phyloP scores from a whole-genome alignment of 129 eudicot genomes.

The Lactuca saligna region DNA sequence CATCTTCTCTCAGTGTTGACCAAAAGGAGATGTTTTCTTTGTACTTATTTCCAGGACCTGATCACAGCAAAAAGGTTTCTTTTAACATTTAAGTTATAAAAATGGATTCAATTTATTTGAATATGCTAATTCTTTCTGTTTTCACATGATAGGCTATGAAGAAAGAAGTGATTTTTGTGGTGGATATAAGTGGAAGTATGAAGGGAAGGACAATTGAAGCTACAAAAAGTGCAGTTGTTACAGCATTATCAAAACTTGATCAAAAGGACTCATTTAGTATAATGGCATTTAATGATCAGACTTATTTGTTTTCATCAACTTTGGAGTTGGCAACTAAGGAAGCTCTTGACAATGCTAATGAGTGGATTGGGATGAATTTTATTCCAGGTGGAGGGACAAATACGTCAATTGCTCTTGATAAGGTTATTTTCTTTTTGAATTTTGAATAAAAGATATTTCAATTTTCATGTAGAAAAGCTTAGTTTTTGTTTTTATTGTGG shows the following conservation, averaged over 20 bases:
- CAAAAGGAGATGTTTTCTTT: slow-evolving; percentile 68
- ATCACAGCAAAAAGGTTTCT: slow-evolving; percentile 57
- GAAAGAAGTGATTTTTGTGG: slow-evolving; percentile 67
- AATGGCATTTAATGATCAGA: slow-evolving; percentile 78
- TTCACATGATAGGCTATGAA: slow-evolving; percentile 53
- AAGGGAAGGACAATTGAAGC: slow-evolving; percentile 76
- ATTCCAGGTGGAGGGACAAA: slow-evolving; percentile 86
- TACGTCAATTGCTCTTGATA: slow-evolving; percentile 61
- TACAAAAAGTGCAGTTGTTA: slow-evolving; percentile 62
- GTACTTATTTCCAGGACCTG: slow-evolving; percentile 65
- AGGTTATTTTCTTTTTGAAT: slow-evolving; percentile 45
- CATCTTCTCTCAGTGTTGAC: slow-evolving; percentile 51
- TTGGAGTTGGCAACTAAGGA: slow-evolving; percentile 63
- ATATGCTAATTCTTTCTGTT: slow-evolving; percentile 10
- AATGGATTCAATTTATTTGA: neutral
- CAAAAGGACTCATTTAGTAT: slow-evolving; percentile 65
- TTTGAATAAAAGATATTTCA: slow-evolving; percentile 11
- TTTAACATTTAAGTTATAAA: neutral
- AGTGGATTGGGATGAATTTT: slow-evolving; percentile 74
- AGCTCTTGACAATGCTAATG: slow-evolving; percentile 53
- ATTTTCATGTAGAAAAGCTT: neutral
- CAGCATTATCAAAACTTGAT: slow-evolving; percentile 62
- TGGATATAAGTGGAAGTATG: slow-evolving; percentile 98
- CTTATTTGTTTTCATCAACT: slow-evolving; percentile 55
- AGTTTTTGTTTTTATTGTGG: slow-evolving; percentile 7